Conservation (phyloP, 257 asterid species). For the Nemophila menziesii region DNA sequence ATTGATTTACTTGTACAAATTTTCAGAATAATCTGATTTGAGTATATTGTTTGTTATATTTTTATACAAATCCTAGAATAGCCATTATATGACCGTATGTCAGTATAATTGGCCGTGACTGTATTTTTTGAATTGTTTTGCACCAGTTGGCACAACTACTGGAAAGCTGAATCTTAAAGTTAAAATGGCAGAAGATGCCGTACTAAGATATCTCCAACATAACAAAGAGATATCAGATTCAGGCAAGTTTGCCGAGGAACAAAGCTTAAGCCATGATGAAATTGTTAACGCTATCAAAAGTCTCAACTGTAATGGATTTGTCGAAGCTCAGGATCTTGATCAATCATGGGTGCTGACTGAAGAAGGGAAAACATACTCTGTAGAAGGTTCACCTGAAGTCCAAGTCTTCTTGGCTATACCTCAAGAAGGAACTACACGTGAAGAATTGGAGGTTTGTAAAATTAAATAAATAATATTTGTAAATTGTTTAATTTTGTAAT, state of each 20-base stretch:
- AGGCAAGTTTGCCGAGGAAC: constrained; percentile 54
- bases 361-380: constrained; percentile 67
- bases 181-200: constrained; percentile 74
- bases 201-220: constrained; percentile 46
- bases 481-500: background rate
- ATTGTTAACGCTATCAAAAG: constrained; percentile 72
- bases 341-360: too few relatives aligned
- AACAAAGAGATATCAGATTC: constrained; percentile 58
- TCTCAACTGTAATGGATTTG: constrained; percentile 60
- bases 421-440: constrained; percentile 53
- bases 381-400: constrained; percentile 76
- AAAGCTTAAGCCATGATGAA: constrained; percentile 67
- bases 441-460: constrained; percentile 61
- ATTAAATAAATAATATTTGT: background rate
- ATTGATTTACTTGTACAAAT: too few relatives aligned
- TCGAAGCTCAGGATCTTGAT: constrained; percentile 58
- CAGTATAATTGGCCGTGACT: too few relatives aligned
- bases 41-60: too few relatives aligned
- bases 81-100: too few relatives aligned
- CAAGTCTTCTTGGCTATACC: constrained; percentile 70
- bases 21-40: too few relatives aligned
- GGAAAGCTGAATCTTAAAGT: background rate
- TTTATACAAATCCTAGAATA: too few relatives aligned
- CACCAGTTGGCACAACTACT: too few relatives aligned
- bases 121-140: too few relatives aligned